Evolutionary conservation across 805 yeast genomes (phyloP).

Genomic region (Teunomyces funiuensis): DNA sequence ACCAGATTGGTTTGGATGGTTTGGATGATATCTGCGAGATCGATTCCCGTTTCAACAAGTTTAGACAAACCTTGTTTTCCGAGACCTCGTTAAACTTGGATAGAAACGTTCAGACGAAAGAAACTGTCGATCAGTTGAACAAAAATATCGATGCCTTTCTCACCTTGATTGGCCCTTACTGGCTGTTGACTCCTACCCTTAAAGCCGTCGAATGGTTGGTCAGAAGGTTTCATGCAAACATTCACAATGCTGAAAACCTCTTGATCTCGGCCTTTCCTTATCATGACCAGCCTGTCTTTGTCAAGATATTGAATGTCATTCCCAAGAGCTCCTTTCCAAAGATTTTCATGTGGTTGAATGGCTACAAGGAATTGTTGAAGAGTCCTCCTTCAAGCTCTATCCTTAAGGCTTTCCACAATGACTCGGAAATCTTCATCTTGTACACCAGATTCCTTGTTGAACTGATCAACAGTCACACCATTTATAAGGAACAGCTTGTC

Average conservation of each 20-base stretch:
- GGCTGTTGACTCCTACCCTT: constrained; percentile 71
- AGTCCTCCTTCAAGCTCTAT: constrained; percentile 69
- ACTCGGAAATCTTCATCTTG: constrained; percentile 63
- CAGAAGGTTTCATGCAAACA: constrained; percentile 83
- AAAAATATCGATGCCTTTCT: constrained; percentile 74
- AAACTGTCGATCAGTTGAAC: constrained; percentile 72
- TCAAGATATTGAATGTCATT: constrained; percentile 72
- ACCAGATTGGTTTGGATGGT: constrained; percentile 70
- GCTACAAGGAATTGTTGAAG: constrained; percentile 62
- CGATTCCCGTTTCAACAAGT: constrained; percentile 73
- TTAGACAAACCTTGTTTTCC: constrained; percentile 72
- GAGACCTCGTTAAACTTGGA: constrained; percentile 79
- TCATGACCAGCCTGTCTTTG: constrained; percentile 70
- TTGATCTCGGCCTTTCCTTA: constrained; percentile 78
- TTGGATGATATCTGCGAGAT: constrained; percentile 66
- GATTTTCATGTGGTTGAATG: constrained; percentile 67
- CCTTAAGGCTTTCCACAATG: constrained; percentile 67
- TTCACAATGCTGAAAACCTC: constrained; percentile 72
- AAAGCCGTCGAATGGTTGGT: constrained; percentile 93
- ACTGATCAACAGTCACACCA: constrained; percentile 51
- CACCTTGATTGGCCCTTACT: constrained; percentile 70
- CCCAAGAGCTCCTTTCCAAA: constrained; percentile 64
- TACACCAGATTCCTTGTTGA: constrained; percentile 57
- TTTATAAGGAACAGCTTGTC: constrained; percentile 69
- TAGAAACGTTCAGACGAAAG: constrained; percentile 76